Conservation (phyloP, 257 asterid species). For the Ehretia macrophylla region DNA sequence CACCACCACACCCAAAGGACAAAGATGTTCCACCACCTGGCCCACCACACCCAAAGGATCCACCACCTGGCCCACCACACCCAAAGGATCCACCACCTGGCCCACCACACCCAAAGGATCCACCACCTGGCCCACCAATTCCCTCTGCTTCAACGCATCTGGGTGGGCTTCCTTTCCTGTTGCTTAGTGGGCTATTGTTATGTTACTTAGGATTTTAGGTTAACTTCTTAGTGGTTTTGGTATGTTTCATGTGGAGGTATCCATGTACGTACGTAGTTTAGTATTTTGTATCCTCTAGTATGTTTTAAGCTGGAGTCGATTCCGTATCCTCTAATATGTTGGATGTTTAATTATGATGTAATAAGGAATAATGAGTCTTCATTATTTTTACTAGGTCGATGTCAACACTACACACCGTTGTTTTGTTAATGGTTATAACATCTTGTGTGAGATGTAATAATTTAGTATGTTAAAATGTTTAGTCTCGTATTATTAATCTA, state of each 20-base stretch:
- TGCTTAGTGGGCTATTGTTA: slow-evolving; percentile 5
- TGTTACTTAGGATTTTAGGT: slow-evolving; percentile 7
- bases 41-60: background rate
- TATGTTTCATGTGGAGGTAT: background rate
- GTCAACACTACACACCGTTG: too few species aligned
- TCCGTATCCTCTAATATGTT: too few species aligned
- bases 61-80: background rate
- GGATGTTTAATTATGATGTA: background rate
- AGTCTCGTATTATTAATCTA: too few species aligned
- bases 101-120: too few species aligned
- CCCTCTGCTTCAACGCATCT: slow-evolving; percentile 11
- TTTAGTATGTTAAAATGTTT: too few species aligned
- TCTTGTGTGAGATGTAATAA: too few species aligned
- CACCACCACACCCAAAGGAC: too few species aligned
- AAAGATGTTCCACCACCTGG: background rate
- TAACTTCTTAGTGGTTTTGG: too few species aligned
- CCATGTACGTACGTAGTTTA: too few species aligned
- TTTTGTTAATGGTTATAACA: too few species aligned
- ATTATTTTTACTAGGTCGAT: background rate
- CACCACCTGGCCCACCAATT: slow-evolving; percentile 1
- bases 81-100: background rate
- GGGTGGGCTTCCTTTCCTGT: background rate
- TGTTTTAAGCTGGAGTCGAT: too few species aligned
- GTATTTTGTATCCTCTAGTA: too few species aligned
- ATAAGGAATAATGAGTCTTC: background rate